Evolutionary conservation across 2,329 filamentous ascomycete genomes (phyloP).

Genomic region (Diplodia sapinea): DNA sequence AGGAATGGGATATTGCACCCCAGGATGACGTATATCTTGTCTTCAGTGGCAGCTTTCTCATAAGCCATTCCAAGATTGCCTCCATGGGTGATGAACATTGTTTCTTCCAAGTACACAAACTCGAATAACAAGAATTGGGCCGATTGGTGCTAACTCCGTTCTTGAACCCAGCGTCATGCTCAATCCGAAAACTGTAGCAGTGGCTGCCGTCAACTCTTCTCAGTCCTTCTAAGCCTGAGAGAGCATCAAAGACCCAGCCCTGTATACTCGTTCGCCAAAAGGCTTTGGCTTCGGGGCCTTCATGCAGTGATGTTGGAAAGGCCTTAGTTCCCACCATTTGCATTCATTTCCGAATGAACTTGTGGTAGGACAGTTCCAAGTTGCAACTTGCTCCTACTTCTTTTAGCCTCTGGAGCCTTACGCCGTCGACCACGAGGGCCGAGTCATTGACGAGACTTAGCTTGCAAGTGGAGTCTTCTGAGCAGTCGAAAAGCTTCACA

Average conservation of each 20-base stretch:
- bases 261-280: neutral
- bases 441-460: too few species aligned
- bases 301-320: neutral
- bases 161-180: neutral
- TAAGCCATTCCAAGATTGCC: neutral
- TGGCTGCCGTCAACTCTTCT: neutral
- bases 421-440: too few species aligned
- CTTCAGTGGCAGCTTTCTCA: neutral
- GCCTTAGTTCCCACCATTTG: neutral
- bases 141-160: neutral
- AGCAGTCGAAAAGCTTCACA: too few species aligned
- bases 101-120: neutral
- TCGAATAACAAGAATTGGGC: rapidly evolving
- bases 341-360: neutral
- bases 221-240: neutral
- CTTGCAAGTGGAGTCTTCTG: too few species aligned
- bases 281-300: neutral
- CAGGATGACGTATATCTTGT: neutral
- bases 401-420: too few species aligned
- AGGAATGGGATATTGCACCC: neutral
- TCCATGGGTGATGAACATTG: neutral
- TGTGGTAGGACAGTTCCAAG: neutral
- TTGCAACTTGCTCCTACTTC: too few species aligned
- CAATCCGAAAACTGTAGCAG: neutral
- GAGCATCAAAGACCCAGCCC: neutral